Evolutionary conservation across 306 rosid species (phyloP).

Genomic region (Morella rubra): DNA sequence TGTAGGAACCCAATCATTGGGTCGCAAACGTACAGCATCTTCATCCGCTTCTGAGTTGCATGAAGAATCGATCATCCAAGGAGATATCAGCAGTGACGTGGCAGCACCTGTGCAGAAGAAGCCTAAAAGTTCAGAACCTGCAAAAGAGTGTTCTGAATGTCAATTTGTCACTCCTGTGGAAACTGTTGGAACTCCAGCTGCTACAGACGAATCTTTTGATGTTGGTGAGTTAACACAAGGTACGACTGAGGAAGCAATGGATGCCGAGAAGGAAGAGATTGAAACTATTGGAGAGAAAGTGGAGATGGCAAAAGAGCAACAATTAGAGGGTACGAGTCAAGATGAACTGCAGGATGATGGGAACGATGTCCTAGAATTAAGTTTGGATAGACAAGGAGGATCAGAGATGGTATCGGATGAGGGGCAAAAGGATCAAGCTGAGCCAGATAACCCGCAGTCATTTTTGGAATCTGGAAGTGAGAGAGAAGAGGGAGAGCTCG

Average conservation of each 20-base stretch:
- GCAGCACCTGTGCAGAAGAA: conserved; percentile 59
- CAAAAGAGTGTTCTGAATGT: conserved; percentile 51
- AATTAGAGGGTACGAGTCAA: conserved; percentile 41
- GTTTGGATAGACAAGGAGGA: conserved; percentile 51
- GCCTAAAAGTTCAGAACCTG: conserved; percentile 64
- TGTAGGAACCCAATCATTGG: conserved; percentile 41
- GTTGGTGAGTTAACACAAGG: conserved; percentile 57
- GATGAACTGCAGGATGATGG: conserved; percentile 55
- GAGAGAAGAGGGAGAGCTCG: conserved; percentile 87
- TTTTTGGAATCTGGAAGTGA: conserved; percentile 46
- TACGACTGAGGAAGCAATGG: conserved; percentile 58
- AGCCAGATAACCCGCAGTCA: conserved; percentile 56
- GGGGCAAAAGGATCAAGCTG: conserved; percentile 53
- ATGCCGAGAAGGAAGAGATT: conserved; percentile 61
- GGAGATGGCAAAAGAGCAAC: conserved; percentile 56
- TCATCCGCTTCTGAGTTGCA: conserved; percentile 58
- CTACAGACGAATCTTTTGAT: conserved; percentile 55
- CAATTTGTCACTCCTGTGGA: conserved; percentile 46
- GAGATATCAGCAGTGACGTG: conserved; percentile 53
- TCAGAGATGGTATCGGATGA: conserved; percentile 53
- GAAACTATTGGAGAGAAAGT: conserved; percentile 48
- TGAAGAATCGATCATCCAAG: conserved; percentile 52
- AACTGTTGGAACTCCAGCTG: conserved; percentile 41
- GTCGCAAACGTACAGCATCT: conserved; percentile 78
- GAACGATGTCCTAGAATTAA: conserved; percentile 48